These are phyloP conservation scores for Chamaecrista fasciculata DNA, from an alignment of 306 rosid species.

Conservation along the genomic window DNA sequence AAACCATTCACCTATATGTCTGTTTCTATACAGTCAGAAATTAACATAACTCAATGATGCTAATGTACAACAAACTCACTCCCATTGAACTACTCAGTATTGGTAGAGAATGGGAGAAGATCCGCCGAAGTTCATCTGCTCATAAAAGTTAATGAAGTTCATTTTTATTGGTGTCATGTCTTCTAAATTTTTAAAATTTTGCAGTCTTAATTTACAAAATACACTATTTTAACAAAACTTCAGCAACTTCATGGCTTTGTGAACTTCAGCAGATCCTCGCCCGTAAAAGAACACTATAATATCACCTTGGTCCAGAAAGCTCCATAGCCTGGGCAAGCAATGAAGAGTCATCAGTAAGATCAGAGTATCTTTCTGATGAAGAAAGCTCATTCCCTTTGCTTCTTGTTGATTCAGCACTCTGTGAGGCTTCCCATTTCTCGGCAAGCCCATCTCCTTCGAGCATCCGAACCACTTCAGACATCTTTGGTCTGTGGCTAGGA, in stretches of 20 bases:
- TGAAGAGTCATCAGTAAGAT: constrained; percentile 95
- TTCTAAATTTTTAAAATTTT: too few relatives aligned
- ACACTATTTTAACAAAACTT: too few relatives aligned
- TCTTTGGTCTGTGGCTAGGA: constrained; percentile 85
- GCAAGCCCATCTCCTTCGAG: constrained; percentile 99
- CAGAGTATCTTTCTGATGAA: constrained; percentile 85
- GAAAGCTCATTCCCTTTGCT: constrained; percentile 82
- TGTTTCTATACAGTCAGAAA: constrained; percentile 47
- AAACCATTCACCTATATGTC: constrained; percentile 35
- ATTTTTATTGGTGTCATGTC: too few relatives aligned
- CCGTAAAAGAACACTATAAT: not conserved
- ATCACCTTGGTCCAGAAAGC: constrained; percentile 95
- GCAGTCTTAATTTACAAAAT: too few relatives aligned
- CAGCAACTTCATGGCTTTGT: too few relatives aligned
- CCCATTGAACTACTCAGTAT: constrained; percentile 27
- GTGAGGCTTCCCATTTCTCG: constrained; percentile 98
- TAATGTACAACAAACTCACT: constrained; percentile 43
- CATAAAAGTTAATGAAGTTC: too few relatives aligned
- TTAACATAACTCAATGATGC: constrained; percentile 35
- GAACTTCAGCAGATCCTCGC: too few relatives aligned
- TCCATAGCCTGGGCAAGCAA: constrained; percentile 97
- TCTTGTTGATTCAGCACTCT: constrained; percentile 80
- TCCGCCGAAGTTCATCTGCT: too few relatives aligned
- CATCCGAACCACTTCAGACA: constrained; percentile 97
- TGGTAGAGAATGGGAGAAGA: too few relatives aligned